A percentile compares a stretch with the other conserved stretches of the same genome.
Conservation (phyloP, 2,329 filamentous ascomycete genomes). For the Aspergillus texensis region DNA sequence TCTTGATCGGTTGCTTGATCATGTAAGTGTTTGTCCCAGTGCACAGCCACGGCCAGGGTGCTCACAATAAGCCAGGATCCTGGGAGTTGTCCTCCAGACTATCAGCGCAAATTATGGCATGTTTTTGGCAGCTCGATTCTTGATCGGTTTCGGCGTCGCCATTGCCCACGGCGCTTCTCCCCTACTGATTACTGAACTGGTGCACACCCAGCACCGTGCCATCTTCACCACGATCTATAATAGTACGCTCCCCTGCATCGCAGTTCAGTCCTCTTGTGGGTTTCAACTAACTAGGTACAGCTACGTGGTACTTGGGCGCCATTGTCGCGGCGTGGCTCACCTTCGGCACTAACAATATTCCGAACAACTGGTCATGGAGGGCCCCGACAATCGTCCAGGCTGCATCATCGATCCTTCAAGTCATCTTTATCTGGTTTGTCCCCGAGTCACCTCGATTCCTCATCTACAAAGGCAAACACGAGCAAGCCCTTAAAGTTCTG, state of each 20-base stretch:
- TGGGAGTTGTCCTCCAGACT: constrained; percentile 34
- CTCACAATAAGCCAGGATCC: constrained; percentile 16
- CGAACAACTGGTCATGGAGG: constrained; percentile 49
- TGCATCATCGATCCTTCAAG: constrained; percentile 58
- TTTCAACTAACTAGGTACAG: neutral
- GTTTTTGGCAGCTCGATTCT: constrained; percentile 32
- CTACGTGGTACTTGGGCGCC: constrained; percentile 53
- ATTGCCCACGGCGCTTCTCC: constrained; percentile 32
- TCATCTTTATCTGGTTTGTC: constrained; percentile 62
- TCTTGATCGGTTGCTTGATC: constrained; percentile 44
- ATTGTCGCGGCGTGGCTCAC: constrained; percentile 49
- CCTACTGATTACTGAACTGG: constrained; percentile 32
- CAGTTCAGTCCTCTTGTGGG: neutral
- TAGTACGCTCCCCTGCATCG: constrained; percentile 12
- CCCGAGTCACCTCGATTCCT: constrained; percentile 65
- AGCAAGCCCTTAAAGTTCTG: constrained; percentile 32
- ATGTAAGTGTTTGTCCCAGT: constrained; percentile 8
- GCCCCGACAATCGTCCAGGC: constrained; percentile 61
- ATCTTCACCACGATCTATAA: constrained; percentile 30
- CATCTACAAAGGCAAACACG: constrained; percentile 32
- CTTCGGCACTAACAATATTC: constrained; percentile 43
- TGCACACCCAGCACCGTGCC: constrained; percentile 33
- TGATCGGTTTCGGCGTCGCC: constrained; percentile 33
- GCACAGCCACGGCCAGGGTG: neutral
- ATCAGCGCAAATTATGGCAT: constrained; percentile 30